These are phyloP conservation scores for Fagopyrum esculentum DNA, from an alignment of 148 eudicot species.

Conservation along the genomic window DNA sequence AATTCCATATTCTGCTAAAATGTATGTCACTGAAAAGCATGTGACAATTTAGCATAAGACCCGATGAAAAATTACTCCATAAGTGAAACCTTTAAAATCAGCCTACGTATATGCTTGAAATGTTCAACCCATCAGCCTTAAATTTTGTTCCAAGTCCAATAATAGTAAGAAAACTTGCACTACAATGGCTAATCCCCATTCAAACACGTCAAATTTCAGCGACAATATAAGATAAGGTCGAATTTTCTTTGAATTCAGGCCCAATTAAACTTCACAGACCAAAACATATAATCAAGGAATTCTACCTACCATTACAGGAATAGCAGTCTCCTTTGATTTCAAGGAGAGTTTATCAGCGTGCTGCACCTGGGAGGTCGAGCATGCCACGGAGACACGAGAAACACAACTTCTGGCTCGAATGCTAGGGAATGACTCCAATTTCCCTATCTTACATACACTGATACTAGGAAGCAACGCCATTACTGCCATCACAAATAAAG, in stretches of 20 bases:
- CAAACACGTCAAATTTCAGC: too few relatives aligned
- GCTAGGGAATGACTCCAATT: not conserved
- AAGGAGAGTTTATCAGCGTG: not conserved
- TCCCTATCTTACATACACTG: not conserved
- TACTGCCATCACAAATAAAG: not conserved
- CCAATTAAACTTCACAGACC: not conserved
- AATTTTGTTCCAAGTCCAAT: not conserved
- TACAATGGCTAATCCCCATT: not conserved
- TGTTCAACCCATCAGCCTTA: not conserved
- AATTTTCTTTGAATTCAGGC: too few relatives aligned
- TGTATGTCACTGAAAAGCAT: not conserved
- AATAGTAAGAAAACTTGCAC: not conserved
- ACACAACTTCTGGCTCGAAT: not conserved
- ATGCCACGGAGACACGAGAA: slow-evolving; percentile 5
- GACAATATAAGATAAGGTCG: too few relatives aligned
- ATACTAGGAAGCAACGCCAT: slow-evolving; percentile 7
- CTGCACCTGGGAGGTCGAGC: not conserved
- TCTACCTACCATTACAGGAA: not conserved
- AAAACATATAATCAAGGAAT: not conserved
- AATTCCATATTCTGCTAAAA: not conserved
- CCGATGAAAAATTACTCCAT: not conserved
- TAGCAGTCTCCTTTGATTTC: not conserved
- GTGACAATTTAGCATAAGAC: not conserved
- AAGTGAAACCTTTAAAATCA: too few relatives aligned
- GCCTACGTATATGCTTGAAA: too few relatives aligned